Evolutionary conservation across 345 rosid species (phyloP), one percentile per base, ranked within the genome.

Genomic region (Ricinus communis): DNA sequence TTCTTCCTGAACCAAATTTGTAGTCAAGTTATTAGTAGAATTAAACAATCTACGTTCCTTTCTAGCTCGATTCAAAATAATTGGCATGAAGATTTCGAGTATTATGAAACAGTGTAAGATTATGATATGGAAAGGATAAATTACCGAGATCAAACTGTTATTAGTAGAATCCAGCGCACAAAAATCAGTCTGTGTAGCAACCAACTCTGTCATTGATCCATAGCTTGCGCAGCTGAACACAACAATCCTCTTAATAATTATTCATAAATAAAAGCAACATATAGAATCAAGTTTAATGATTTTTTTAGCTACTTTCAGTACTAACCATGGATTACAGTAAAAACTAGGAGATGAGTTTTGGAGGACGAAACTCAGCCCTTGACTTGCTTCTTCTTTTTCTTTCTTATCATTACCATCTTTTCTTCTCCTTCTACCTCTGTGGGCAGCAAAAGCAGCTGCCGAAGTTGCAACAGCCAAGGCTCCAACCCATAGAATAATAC

Each of bases 391-490:
- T 0, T 55, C 74, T 36, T 33, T 33, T 1, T 57, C 69, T 22
- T 70, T 38, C 38, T 19, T 12, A 12, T 65, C 65, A 12, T 41
- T 10, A 3, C 5, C 41, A 25, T 1, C 27, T 59, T 15, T 9
- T 21, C 68, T 70, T 43, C 69, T 77, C 5, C 69, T 76, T 10
- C 10, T 21, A 0, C 76, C 64, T 61, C 60, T 79, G 62, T 63
- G 62, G 62, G 76, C 40, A 3, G 84, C 49, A 69, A 82, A 82
- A 8, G 79, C 77, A 1, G 82, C 85, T 24, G 79, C 40, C 70
- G 84, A 62, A 54, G 83, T 66, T 1, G 79, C 85, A 45, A 79
- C 74, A 71, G 81, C 89, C 75, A 87, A 45, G 2, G 86, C 87
- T n/a, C 89, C 89, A 36, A 82, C 87, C 66, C 74, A 76, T 50